phyloP scores from a whole-genome alignment of 805 yeast genomes.

The Starmerella riodocensis region DNA sequence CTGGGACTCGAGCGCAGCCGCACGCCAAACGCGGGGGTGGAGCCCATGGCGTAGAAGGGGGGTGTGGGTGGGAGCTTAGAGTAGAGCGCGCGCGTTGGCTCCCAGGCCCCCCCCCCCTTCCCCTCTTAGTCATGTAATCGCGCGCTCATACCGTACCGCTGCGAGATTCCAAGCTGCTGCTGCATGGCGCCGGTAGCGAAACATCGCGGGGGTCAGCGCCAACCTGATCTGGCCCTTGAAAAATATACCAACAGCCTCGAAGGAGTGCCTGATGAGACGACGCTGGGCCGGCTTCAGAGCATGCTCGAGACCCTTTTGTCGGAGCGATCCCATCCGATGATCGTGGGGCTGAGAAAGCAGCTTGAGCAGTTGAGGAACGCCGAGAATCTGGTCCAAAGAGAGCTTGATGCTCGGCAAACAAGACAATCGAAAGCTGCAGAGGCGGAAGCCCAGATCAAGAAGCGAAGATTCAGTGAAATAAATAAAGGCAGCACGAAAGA shows the following conservation, averaged over 20 bases:
- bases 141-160: neutral
- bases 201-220: slow-evolving; percentile 7
- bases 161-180: neutral
- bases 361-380: slow-evolving; percentile 18
- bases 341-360: slow-evolving; percentile 17
- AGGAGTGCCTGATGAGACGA: slow-evolving; percentile 17
- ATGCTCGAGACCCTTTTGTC: slow-evolving; percentile 19
- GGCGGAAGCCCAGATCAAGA: neutral
- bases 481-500: neutral
- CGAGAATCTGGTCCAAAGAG: slow-evolving; percentile 17
- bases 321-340: slow-evolving; percentile 19
- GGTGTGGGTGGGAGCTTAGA: too few species aligned
- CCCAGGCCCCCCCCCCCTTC: too few species aligned
- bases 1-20: too few species aligned
- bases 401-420: slow-evolving; percentile 10
- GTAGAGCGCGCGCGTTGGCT: too few species aligned
- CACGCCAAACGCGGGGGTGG: too few species aligned
- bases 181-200: slow-evolving; percentile 9
- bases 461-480: neutral
- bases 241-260: slow-evolving; percentile 6
- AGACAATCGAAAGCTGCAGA: too few species aligned
- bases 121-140: too few species aligned
- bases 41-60: too few species aligned
- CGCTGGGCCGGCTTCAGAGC: slow-evolving; percentile 16
- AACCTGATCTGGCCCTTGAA: slow-evolving; percentile 10